phyloP scores from a whole-genome alignment of 2,329 filamentous ascomycete genomes.

The Raffaelea deltoideospora region DNA sequence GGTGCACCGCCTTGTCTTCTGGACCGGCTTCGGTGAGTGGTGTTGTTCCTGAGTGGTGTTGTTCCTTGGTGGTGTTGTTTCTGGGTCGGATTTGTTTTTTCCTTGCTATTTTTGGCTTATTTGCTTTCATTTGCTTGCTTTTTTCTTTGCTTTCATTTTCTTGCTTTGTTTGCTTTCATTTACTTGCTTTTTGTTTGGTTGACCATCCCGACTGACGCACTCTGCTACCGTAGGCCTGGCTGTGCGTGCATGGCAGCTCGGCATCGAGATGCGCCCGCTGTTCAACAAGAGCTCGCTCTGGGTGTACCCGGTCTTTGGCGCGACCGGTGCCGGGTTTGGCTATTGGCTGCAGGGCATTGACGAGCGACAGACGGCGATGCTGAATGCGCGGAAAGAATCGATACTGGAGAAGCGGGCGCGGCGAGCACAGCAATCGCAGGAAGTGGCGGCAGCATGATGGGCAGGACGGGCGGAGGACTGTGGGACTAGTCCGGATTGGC shows the following conservation, averaged over 20 bases:
- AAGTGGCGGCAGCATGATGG: slow-evolving; percentile 3
- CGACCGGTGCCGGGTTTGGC: slow-evolving; percentile 78
- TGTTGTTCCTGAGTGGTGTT: no score
- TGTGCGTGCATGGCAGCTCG: slow-evolving; percentile 89
- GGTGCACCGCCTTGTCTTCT: slow-evolving; percentile 59
- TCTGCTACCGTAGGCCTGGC: slow-evolving; percentile 52
- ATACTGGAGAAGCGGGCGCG: slow-evolving; percentile 83
- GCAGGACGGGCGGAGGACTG: background rate
- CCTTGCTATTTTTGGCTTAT: background rate
- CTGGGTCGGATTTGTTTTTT: background rate
- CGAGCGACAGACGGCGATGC: slow-evolving; percentile 59
- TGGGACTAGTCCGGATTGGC: no score
- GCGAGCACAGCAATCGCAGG: slow-evolving; percentile 49
- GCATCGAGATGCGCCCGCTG: slow-evolving; percentile 94
- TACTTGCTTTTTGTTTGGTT: no score
- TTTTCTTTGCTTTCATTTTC: no score
- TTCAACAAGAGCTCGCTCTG: slow-evolving; percentile 73
- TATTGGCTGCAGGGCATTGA: slow-evolving; percentile 95
- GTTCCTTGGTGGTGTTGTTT: no score
- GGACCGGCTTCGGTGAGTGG: slow-evolving; percentile 76
- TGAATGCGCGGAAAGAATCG: slow-evolving; percentile 62
- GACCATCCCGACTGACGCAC: no score
- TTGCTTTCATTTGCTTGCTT: no score
- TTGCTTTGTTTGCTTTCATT: no score
- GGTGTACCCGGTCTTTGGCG: slow-evolving; percentile 82